phyloP scores from a whole-genome alignment of 176 grass and related monocot species.

The Puya raimondii region DNA sequence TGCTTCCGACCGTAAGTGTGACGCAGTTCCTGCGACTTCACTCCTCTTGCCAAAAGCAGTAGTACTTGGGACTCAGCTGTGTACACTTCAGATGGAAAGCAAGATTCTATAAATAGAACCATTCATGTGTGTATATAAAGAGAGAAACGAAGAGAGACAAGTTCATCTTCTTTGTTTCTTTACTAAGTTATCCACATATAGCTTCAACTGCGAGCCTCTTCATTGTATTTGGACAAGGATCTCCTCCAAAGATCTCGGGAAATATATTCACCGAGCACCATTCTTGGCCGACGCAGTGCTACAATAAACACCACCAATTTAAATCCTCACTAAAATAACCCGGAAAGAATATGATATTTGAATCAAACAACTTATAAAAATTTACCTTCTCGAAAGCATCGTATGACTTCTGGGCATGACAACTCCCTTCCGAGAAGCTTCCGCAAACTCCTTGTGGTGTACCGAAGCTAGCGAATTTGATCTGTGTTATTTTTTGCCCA shows the following conservation, averaged over 20 bases:
- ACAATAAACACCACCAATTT: slow-evolving; percentile 24
- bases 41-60: slow-evolving; percentile 32
- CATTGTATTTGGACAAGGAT: slow-evolving; percentile 82
- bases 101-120: slow-evolving; percentile 13
- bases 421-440: slow-evolving; percentile 66
- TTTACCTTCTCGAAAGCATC: slow-evolving; percentile 93
- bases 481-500: slow-evolving; percentile 59
- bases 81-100: slow-evolving; percentile 11
- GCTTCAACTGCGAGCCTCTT: slow-evolving; percentile 83
- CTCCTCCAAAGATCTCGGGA: slow-evolving; percentile 75
- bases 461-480: slow-evolving; percentile 96
- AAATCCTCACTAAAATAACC: background rate
- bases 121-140: slow-evolving; percentile 13
- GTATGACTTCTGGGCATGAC: slow-evolving; percentile 90
- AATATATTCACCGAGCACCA: slow-evolving; percentile 50
- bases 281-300: slow-evolving; percentile 78
- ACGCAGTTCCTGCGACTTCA: slow-evolving; percentile 53
- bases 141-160: background rate
- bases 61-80: background rate
- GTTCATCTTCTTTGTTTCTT: background rate
- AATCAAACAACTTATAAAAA: background rate
- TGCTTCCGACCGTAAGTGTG: slow-evolving; percentile 33
- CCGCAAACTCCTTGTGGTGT: slow-evolving; percentile 79
- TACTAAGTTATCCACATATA: slow-evolving; percentile 36
- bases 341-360: background rate